Base-by-base conservation (phyloP, 202 grass and related monocot species). In the Panicum hallii region DNA sequence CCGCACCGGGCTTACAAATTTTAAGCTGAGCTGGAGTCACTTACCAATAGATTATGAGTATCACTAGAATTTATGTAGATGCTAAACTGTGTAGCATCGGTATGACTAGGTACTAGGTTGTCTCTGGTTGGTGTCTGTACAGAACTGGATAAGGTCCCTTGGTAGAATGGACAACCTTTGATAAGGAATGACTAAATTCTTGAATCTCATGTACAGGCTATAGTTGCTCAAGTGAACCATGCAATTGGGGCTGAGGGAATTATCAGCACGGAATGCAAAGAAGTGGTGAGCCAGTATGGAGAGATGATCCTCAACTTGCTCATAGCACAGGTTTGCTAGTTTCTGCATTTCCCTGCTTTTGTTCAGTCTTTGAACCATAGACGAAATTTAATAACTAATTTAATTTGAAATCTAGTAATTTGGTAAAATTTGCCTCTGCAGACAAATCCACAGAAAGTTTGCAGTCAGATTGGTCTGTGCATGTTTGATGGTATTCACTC, bases 201-300 rank as follows among this genome's bases (percentile, higher is more conserved):
- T 73, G 20, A 49, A 57, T 32, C 1, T 41, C 40, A 38, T 79
- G 22, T 15, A 22, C 79, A 99, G 96, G 74, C 96, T 52, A 88
- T 99, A 66, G 68, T 99, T 79, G 74, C 96, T 54, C 96, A 99
- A 72, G 81, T 99, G 78, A 99, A 99, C 79, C 81, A 99, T 64
- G 96, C 96, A 26, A 99, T 99, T 78, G 96, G 93, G 30, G 96
- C 96, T 8, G 84, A 94, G 88, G 96, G 96, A 65, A 89, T 99
- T 61, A 82, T 94, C 63, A 96, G 96, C 77, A 79, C 61, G 0
- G 96, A 99, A 82, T 99, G 96, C 79, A 99, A 99, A 82, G 88
- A 94, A 80, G 86, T 99, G 30, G 86, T 99, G 74, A 90, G 53
- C 9, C 46, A 99, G 86, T 99, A 99, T 4, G 96, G 96, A 32